These are phyloP conservation scores for Pseudogymnoascus sp. DNA, from an alignment of 2,329 filamentous ascomycete species.

Conservation along the genomic window DNA sequence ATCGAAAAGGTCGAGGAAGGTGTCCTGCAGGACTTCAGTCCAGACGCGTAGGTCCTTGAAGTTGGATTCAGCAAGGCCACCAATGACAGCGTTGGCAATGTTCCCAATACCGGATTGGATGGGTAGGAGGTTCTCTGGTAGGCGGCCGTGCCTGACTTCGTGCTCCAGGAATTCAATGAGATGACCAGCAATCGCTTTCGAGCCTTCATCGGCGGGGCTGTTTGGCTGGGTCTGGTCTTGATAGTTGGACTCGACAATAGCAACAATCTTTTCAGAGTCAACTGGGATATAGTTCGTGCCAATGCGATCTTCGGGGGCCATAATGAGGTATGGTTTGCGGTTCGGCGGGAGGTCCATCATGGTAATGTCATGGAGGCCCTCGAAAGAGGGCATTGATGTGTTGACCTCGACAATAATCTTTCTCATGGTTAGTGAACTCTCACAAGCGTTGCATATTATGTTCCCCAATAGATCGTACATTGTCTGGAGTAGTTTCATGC, in stretches of 20 bases:
- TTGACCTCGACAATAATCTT: conserved; percentile 86
- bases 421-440: not conserved
- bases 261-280: conserved; percentile 77
- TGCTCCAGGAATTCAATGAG: conserved; percentile 82
- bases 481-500: conserved; percentile 87
- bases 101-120: conserved; percentile 87
- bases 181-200: conserved; percentile 66
- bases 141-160: conserved; percentile 69
- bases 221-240: conserved; percentile 70
- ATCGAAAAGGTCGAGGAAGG: conserved; percentile 89
- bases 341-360: conserved; percentile 76
- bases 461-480: conserved; percentile 46
- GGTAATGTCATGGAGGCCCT: conserved; percentile 85
- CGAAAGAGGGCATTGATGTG: conserved; percentile 74
- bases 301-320: conserved; percentile 78
- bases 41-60: conserved; percentile 86
- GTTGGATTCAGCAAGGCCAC: conserved; percentile 71
- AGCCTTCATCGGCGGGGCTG: conserved; percentile 64
- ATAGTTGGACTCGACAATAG: conserved; percentile 78
- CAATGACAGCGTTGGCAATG: conserved; percentile 86
- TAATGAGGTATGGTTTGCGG: conserved; percentile 80
- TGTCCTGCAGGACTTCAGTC: conserved; percentile 90
- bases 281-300: conserved; percentile 75
- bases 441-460: not conserved
- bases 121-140: conserved; percentile 69